Evolutionary conservation across 2,329 filamentous ascomycete species (phyloP).

Genomic region (Beauveria sp.): DNA sequence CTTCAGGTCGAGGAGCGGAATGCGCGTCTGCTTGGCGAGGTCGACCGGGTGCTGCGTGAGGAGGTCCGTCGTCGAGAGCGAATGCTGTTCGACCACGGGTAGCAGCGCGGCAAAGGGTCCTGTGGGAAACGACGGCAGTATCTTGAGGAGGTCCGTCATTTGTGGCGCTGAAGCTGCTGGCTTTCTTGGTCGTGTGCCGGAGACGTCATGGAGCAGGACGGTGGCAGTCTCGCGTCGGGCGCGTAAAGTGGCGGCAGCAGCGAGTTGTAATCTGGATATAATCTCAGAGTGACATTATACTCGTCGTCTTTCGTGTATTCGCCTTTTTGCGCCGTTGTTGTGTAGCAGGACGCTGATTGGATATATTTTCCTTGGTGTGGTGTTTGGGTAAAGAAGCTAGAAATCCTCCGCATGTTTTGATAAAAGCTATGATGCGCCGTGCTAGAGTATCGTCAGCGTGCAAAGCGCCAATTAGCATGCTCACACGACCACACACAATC

Average conservation of each 20-base stretch:
- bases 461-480: too few relatives aligned
- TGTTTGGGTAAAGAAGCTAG: not conserved
- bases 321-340: not conserved
- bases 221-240: not conserved
- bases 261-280: not conserved
- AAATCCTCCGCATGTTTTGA: not conserved
- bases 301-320: not conserved
- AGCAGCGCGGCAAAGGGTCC: slow-evolving; percentile 67
- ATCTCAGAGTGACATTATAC: not conserved
- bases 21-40: slow-evolving; percentile 75
- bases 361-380: not conserved
- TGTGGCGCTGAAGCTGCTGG: slow-evolving; percentile 14
- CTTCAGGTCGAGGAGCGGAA: slow-evolving; percentile 74
- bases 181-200: slow-evolving; percentile 5
- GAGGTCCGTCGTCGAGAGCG: slow-evolving; percentile 74
- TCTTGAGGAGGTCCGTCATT: slow-evolving; percentile 81
- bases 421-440: not conserved
- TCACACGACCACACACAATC: too few relatives aligned
- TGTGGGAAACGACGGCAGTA: slow-evolving; percentile 73
- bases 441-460: too few relatives aligned
- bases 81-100: slow-evolving; percentile 69
- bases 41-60: slow-evolving; percentile 76
- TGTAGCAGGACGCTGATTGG: not conserved
- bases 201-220: slow-evolving; percentile 3
- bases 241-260: slow-evolving; percentile 1